phyloP scores from a whole-genome alignment of 257 asterid species.

The Penstemon eatonii region DNA sequence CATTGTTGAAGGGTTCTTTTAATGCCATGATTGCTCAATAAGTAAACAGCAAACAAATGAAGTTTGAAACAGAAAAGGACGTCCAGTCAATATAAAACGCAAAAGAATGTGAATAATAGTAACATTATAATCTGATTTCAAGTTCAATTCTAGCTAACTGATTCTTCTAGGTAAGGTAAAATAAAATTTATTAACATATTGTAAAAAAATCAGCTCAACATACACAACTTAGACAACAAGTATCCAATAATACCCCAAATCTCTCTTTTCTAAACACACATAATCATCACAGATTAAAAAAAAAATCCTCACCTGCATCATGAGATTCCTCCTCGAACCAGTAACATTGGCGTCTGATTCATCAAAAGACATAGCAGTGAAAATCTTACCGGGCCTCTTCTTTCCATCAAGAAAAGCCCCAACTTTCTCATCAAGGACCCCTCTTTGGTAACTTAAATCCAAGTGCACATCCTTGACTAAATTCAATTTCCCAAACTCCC shows the following conservation, averaged over 20 bases:
- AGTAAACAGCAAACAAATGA: not conserved
- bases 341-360: constrained; percentile 43
- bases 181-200: not conserved
- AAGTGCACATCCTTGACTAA: constrained; percentile 80
- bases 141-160: not conserved
- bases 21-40: not conserved
- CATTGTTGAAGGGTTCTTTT: too few relatives aligned
- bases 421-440: constrained; percentile 49
- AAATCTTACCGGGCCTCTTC: constrained; percentile 92
- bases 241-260: not conserved
- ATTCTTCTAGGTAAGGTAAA: not conserved
- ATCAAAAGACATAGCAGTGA: constrained; percentile 81
- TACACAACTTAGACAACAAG: not conserved
- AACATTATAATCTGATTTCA: not conserved
- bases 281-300: constrained; percentile 4
- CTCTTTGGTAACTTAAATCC: constrained; percentile 84
- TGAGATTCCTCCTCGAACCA: constrained; percentile 65
- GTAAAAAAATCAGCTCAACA: not conserved
- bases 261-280: not conserved
- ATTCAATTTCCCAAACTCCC: constrained; percentile 66
- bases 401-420: constrained; percentile 69
- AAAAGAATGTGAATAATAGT: not conserved
- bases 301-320: constrained; percentile 67
- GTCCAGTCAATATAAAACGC: not conserved
- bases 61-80: not conserved